Evolutionary conservation across 2,329 filamentous ascomycete species (phyloP).

Genomic region (Drechslerella coelobrocha): DNA sequence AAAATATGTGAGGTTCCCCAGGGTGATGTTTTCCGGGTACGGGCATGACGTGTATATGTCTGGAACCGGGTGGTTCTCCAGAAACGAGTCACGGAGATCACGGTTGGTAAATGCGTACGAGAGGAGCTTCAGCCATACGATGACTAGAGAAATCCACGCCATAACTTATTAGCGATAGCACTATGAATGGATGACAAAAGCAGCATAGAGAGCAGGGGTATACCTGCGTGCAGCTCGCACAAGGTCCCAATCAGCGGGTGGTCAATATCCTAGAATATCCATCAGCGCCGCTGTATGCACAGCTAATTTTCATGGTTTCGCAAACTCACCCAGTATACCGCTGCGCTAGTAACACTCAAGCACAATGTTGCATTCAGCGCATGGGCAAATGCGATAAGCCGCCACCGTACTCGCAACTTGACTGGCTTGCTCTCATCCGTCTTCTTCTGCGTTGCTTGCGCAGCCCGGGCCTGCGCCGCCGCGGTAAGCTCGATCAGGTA

Average conservation of each 20-base stretch:
- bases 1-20: constrained; percentile 88
- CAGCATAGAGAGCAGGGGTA: too few relatives aligned
- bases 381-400: constrained; percentile 78
- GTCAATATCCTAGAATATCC: constrained; percentile 72
- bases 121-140: constrained; percentile 94
- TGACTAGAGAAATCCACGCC: constrained; percentile 62
- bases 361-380: constrained; percentile 82
- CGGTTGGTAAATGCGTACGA: constrained; percentile 97
- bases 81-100: constrained; percentile 86
- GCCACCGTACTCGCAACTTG: constrained; percentile 78
- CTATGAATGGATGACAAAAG: too few relatives aligned
- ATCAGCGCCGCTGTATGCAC: constrained; percentile 13
- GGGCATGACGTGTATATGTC: constrained; percentile 82
- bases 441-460: constrained; percentile 66
- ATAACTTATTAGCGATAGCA: constrained; percentile 6
- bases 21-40: constrained; percentile 89
- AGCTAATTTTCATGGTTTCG: not conserved
- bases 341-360: constrained; percentile 77
- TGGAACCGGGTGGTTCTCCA: constrained; percentile 76
- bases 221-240: constrained; percentile 79
- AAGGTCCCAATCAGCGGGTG: constrained; percentile 93
- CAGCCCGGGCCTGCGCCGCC: constrained; percentile 76
- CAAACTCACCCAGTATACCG: constrained; percentile 69
- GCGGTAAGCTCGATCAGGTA: constrained; percentile 88
- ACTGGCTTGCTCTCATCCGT: constrained; percentile 68